Percentiles rank a stretch among this genome's conserved stretches.
Evolutionary conservation across 2,329 filamentous ascomycete genomes (phyloP).

Genomic region (Epichloe baconii): DNA sequence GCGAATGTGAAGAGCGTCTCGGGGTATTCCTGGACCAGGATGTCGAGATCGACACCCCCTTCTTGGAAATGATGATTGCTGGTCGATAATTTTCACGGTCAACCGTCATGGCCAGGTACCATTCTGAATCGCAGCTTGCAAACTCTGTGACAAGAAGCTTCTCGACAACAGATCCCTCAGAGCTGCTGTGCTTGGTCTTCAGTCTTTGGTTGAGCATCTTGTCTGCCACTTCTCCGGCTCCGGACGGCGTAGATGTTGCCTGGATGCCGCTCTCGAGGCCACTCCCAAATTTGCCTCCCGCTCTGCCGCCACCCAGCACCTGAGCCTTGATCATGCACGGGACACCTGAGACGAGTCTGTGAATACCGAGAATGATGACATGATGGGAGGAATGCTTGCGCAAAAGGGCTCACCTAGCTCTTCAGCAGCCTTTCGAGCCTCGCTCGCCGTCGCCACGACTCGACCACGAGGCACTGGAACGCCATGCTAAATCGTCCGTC

Average conservation of each 20-base stretch:
- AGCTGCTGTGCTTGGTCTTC: background rate
- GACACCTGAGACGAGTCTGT: conserved; percentile 8
- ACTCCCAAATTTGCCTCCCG: conserved; percentile 6
- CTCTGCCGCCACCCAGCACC: conserved; percentile 9
- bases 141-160: conserved; percentile 25
- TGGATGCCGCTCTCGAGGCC: conserved; percentile 6
- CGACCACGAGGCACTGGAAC: conserved; percentile 13
- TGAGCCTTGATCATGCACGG: conserved; percentile 17
- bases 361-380: background rate
- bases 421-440: conserved; percentile 11
- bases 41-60: conserved; percentile 8
- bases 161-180: conserved; percentile 10
- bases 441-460: conserved; percentile 10
- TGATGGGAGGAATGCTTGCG: background rate
- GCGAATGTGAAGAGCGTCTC: conserved; percentile 9
- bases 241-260: conserved; percentile 6
- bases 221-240: conserved; percentile 10
- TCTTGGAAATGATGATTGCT: conserved; percentile 22
- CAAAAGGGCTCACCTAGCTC: conserved; percentile 12
- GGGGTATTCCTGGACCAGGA: conserved; percentile 5
- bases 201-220: conserved; percentile 9
- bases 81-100: conserved; percentile 28
- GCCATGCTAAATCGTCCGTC: conserved; percentile 10
- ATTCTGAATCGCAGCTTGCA: conserved; percentile 18
- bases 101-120: conserved; percentile 28